Evolutionary conservation across 805 yeast species (phyloP).

Genomic region (Tetrapisispora nanseiensis): DNA sequence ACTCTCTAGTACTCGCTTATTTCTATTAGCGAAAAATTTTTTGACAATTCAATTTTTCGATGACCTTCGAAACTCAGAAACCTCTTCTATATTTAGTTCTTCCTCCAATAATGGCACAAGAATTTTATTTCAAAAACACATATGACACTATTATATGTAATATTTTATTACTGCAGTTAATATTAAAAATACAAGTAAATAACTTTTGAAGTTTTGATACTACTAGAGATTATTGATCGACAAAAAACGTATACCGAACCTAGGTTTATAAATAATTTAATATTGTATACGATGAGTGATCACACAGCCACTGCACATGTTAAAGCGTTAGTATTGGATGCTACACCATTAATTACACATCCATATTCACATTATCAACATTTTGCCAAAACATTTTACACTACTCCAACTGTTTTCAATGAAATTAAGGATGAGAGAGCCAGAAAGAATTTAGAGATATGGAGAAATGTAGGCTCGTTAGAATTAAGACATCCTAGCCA

Average conservation of each 20-base stretch:
- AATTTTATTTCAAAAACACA: too few relatives aligned
- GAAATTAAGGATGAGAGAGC: constrained; percentile 85
- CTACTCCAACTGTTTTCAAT: constrained; percentile 83
- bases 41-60: not conserved
- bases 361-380: constrained; percentile 62
- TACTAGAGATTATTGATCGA: too few relatives aligned
- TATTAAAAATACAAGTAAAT: too few relatives aligned
- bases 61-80: not conserved
- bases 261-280: not conserved
- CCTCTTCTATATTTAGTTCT: too few relatives aligned
- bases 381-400: constrained; percentile 62
- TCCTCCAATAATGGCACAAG: too few relatives aligned
- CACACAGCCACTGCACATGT: constrained; percentile 27
- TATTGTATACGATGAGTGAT: not conserved
- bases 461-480: constrained; percentile 57
- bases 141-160: too few relatives aligned
- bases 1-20: too few relatives aligned
- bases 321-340: constrained; percentile 71
- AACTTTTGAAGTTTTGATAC: too few relatives aligned
- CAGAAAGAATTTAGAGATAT: constrained; percentile 63
- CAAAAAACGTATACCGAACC: too few relatives aligned
- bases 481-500: constrained; percentile 68
- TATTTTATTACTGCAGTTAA: too few relatives aligned
- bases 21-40: not conserved
- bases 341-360: constrained; percentile 88